These are phyloP conservation scores for Solanum hybrid DNA, from an alignment of 305 asterid species.

Conservation along the genomic window DNA sequence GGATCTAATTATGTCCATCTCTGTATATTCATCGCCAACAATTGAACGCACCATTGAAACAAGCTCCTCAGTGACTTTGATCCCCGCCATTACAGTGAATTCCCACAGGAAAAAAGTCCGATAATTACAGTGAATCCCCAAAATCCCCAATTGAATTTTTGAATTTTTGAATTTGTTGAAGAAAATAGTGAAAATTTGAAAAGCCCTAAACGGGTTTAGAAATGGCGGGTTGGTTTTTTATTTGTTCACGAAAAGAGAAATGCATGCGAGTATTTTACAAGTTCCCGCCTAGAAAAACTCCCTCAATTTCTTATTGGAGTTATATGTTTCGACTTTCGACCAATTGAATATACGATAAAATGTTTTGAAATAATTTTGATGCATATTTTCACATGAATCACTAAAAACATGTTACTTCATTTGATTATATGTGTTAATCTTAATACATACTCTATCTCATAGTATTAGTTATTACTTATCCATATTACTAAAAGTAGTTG, in stretches of 20 bases:
- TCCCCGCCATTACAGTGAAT: slow-evolving; percentile 33
- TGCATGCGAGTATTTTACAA: background rate
- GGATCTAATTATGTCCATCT: slow-evolving; percentile 89
- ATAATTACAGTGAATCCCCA: background rate
- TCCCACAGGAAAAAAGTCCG: background rate
- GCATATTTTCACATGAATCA: accelerated
- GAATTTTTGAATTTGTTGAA: background rate
- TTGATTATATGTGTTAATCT: background rate
- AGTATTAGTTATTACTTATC: background rate
- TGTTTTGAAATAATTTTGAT: background rate
- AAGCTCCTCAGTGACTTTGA: slow-evolving; percentile 51
- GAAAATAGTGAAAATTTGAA: background rate
- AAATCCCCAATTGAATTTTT: background rate
- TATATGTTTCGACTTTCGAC: background rate
- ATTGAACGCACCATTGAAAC: slow-evolving; percentile 67
- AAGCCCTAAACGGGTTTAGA: background rate
- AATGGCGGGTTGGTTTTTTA: background rate
- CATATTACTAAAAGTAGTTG: background rate
- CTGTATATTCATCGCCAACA: slow-evolving; percentile 62
- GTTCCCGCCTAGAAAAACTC: background rate
- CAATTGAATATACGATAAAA: background rate
- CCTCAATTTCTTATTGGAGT: background rate
- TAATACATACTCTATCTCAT: background rate
- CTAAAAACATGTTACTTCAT: background rate
- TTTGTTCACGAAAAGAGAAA: background rate